Evolutionary conservation across 805 yeast species (phyloP).

Genomic region (Zygoascus flipseniorum): DNA sequence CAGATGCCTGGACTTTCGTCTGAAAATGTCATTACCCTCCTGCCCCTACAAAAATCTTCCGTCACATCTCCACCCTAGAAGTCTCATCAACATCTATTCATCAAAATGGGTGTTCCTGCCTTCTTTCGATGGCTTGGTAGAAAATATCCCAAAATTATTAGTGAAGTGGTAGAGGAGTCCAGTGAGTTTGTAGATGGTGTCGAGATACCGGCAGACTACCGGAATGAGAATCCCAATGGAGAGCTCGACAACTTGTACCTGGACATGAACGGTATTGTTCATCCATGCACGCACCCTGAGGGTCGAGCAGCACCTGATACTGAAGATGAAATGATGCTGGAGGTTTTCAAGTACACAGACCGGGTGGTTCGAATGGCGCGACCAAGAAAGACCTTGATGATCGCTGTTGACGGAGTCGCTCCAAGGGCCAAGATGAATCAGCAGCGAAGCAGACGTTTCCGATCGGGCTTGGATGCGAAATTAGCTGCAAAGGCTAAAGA

Average conservation of each 20-base stretch:
- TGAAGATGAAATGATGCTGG: constrained; percentile 94
- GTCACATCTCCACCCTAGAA: too few species aligned
- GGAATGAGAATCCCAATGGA: constrained; percentile 85
- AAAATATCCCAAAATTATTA: constrained; percentile 88
- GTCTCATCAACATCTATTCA: constrained; percentile 5
- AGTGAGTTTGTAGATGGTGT: constrained; percentile 48
- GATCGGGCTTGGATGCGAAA: constrained; percentile 91
- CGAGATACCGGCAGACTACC: constrained; percentile 55
- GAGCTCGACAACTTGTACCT: constrained; percentile 88
- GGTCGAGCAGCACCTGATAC: constrained; percentile 92
- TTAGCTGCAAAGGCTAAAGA: constrained; percentile 63
- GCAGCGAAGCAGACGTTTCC: constrained; percentile 90
- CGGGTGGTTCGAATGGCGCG: constrained; percentile 88
- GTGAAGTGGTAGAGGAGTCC: constrained; percentile 77
- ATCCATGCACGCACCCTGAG: constrained; percentile 98
- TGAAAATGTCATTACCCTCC: neutral
- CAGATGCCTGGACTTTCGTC: too few species aligned
- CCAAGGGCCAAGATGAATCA: constrained; percentile 98
- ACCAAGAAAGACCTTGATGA: constrained; percentile 85
- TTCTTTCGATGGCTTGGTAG: constrained; percentile 91
- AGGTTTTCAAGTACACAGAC: constrained; percentile 86
- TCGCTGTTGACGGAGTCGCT: constrained; percentile 98
- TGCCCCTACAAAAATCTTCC: neutral
- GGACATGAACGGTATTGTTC: constrained; percentile 99
- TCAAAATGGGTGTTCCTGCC: constrained; percentile 77